Evolutionary conservation across 83 land plant genomes (phyloP).

Genomic region (Thuja plicata): DNA sequence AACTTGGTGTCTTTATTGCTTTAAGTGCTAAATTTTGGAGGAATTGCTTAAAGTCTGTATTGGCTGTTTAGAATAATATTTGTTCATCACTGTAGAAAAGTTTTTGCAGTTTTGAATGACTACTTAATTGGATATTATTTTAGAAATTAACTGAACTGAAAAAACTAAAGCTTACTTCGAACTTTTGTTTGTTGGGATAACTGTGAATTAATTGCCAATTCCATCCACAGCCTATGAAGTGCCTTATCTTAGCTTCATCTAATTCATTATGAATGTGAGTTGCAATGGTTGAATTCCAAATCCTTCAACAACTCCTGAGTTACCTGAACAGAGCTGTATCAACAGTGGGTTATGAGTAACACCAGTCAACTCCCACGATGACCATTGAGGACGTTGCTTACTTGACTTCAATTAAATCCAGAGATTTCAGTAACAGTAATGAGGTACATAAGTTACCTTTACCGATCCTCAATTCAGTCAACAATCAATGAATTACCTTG

Average conservation of each 20-base stretch:
- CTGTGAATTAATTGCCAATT: not conserved
- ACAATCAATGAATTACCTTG: not conserved
- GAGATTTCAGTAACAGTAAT: too few species aligned
- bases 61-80: not conserved
- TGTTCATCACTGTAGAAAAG: not conserved
- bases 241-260: too few species aligned
- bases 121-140: not conserved
- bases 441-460: not conserved
- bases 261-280: too few species aligned
- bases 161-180: not conserved
- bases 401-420: not conserved
- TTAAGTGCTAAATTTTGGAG: not conserved
- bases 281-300: too few species aligned
- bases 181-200: not conserved
- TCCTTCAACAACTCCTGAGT: too few species aligned
- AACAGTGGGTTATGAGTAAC: too few species aligned
- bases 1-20: not conserved
- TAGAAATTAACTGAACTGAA: not conserved
- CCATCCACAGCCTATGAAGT: too few species aligned
- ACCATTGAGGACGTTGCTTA: not conserved
- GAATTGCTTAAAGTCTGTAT: not conserved
- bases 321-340: too few species aligned
- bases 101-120: not conserved
- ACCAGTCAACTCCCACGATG: too few species aligned
- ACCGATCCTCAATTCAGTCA: not conserved